These are phyloP conservation scores for Auricularia cornea DNA, from an alignment of 768 basidiomycete species.

Conservation along the genomic window DNA sequence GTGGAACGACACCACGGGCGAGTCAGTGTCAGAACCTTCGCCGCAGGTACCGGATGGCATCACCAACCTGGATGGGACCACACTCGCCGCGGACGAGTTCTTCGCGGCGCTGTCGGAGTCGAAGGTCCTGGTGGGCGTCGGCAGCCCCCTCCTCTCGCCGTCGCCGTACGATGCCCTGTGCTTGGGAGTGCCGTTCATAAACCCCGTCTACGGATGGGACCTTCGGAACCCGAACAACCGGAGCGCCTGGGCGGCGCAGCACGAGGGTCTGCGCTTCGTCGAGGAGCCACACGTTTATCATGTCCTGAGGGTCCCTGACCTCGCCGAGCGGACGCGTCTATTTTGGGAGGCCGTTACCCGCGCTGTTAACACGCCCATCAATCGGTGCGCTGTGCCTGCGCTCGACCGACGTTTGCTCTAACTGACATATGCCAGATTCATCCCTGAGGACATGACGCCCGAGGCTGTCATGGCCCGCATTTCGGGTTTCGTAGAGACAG, in stretches of 20 bases:
- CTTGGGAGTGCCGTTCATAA: slow-evolving; percentile 22
- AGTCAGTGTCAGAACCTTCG: neutral
- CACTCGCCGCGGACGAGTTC: neutral
- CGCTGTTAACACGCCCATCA: slow-evolving; percentile 1
- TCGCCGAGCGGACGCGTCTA: neutral
- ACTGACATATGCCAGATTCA: neutral
- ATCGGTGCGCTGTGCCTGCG: neutral
- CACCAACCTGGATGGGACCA: neutral
- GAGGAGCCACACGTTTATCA: slow-evolving; percentile 19
- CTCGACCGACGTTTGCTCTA: neutral
- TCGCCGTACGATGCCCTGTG: slow-evolving; percentile 12
- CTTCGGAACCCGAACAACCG: slow-evolving; percentile 14
- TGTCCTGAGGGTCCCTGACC: slow-evolving; percentile 4
- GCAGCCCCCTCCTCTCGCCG: slow-evolving; percentile 7
- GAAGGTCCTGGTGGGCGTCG: slow-evolving; percentile 8
- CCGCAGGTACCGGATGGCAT: neutral
- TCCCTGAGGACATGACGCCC: slow-evolving; percentile 1
- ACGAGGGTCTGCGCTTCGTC: slow-evolving; percentile 13
- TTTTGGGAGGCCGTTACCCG: slow-evolving; percentile 1
- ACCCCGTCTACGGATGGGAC: slow-evolving; percentile 18
- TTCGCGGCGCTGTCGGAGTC: neutral
- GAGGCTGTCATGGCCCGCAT: neutral
- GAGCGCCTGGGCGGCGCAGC: slow-evolving; percentile 17
- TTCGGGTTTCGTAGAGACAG: neutral
- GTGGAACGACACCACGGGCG: neutral